These are phyloP conservation scores for Neolentinus lepideus DNA, from an alignment of 1,284 basidiomycete species.

Conservation along the genomic window DNA sequence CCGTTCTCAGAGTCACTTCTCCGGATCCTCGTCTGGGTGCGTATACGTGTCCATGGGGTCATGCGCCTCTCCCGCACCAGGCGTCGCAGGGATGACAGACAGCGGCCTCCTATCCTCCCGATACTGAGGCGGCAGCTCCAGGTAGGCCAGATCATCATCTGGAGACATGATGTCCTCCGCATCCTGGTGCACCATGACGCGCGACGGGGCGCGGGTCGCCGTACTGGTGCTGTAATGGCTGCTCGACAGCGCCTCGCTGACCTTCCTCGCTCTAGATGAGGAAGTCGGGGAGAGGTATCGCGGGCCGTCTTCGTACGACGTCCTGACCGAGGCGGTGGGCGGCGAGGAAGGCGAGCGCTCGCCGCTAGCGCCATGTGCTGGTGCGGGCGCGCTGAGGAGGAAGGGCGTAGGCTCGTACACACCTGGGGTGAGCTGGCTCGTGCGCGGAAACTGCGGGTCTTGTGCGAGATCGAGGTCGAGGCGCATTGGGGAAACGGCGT, in stretches of 20 bases:
- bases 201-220: not conserved
- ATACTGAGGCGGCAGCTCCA: slow-evolving; percentile 1
- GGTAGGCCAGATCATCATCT: not conserved
- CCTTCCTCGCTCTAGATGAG: not conserved
- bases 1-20: too few relatives aligned
- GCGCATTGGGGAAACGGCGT: not conserved
- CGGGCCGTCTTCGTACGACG: not conserved
- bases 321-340: not conserved
- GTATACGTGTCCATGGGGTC: not conserved
- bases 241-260: not conserved
- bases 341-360: not conserved
- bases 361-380: too few relatives aligned
- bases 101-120: not conserved
- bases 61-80: not conserved
- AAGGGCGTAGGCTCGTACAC: not conserved
- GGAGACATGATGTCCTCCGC: not conserved
- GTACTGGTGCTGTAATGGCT: not conserved
- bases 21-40: too few relatives aligned
- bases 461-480: not conserved
- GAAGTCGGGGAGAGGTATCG: not conserved
- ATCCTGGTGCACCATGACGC: not conserved
- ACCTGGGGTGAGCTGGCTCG: not conserved
- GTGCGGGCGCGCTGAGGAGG: not conserved
- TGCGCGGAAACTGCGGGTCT: not conserved
- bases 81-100: not conserved